These are phyloP conservation scores for Santalum album DNA, from an alignment of 164 flowering plant genomes.

Conservation along the genomic window DNA sequence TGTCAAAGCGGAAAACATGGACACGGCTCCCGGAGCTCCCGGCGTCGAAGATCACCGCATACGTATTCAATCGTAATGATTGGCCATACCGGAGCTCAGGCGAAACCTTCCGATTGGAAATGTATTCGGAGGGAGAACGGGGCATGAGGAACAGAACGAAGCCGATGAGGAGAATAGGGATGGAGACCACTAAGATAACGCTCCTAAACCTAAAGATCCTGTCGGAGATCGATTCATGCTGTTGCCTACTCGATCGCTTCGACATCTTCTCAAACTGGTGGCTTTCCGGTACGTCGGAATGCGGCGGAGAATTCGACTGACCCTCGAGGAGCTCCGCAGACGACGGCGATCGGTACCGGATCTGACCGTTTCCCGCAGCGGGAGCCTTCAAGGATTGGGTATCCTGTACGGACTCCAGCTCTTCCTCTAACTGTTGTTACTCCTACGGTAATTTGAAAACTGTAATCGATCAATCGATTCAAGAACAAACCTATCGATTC, in stretches of 20 bases:
- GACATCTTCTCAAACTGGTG: slow-evolving; percentile 21
- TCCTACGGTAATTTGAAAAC: too few species aligned
- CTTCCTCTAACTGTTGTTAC: slow-evolving; percentile 7
- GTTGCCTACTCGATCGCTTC: slow-evolving; percentile 28
- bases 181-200: slow-evolving; percentile 41
- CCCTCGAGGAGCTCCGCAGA: slow-evolving; percentile 67
- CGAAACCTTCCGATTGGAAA: slow-evolving; percentile 20
- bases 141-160: slow-evolving; percentile 66
- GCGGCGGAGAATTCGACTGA: slow-evolving; percentile 19
- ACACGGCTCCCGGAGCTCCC: slow-evolving; percentile 96
- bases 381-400: slow-evolving; percentile 37
- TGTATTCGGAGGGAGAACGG: slow-evolving; percentile 22
- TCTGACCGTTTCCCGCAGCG: slow-evolving; percentile 56
- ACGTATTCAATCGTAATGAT: slow-evolving; percentile 15
- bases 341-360: slow-evolving; percentile 91
- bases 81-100: slow-evolving; percentile 7
- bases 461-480: too few species aligned
- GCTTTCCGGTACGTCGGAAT: not conserved
- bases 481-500: too few species aligned
- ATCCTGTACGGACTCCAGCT: slow-evolving; percentile 62
- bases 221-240: slow-evolving; percentile 37
- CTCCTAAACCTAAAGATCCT: slow-evolving; percentile 60
- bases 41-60: slow-evolving; percentile 91
- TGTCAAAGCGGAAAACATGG: slow-evolving; percentile 79
- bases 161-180: slow-evolving; percentile 60